Conservation (phyloP, 2,329 filamentous ascomycete genomes). For the Laburnicola sp. region DNA sequence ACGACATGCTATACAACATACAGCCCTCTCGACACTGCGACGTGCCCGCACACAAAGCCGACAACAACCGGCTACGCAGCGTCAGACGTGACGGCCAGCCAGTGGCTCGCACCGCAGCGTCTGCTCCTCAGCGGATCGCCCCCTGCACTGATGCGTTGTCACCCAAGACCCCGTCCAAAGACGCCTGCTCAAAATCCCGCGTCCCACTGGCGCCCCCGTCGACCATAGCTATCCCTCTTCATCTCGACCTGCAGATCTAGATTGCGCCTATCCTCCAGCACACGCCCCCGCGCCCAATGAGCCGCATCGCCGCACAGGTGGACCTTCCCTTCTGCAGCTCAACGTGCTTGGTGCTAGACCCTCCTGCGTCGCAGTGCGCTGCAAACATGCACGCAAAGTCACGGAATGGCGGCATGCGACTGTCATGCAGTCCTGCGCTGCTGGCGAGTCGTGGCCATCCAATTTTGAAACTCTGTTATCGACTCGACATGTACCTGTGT, state of each 20-base stretch:
- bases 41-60: conserved; percentile 2
- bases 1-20: background rate
- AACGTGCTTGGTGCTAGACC: conserved; percentile 24
- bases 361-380: conserved; percentile 24
- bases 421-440: background rate
- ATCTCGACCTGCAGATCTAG: conserved; percentile 32
- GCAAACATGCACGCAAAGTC: conserved; percentile 15
- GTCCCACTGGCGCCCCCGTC: conserved; percentile 22
- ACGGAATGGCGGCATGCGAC: conserved; percentile 6
- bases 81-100: conserved; percentile 24
- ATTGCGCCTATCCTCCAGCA: conserved; percentile 21
- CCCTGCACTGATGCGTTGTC: conserved; percentile 35
- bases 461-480: background rate
- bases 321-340: conserved; percentile 26
- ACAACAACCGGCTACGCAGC: conserved; percentile 18
- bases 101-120: conserved; percentile 19
- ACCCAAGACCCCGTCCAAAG: conserved; percentile 23
- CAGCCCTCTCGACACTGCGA: conserved; percentile 10
- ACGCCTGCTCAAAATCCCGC: conserved; percentile 34
- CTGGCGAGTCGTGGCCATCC: background rate
- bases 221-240: conserved; percentile 31
- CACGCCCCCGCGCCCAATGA: conserved; percentile 25
- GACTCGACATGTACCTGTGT: background rate
- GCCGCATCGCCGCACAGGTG: conserved; percentile 15
- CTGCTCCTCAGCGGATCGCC: conserved; percentile 7